Evolutionary conservation across 495 filamentous ascomycete species (phyloP).

Genomic region (Bacidia rubella): DNA sequence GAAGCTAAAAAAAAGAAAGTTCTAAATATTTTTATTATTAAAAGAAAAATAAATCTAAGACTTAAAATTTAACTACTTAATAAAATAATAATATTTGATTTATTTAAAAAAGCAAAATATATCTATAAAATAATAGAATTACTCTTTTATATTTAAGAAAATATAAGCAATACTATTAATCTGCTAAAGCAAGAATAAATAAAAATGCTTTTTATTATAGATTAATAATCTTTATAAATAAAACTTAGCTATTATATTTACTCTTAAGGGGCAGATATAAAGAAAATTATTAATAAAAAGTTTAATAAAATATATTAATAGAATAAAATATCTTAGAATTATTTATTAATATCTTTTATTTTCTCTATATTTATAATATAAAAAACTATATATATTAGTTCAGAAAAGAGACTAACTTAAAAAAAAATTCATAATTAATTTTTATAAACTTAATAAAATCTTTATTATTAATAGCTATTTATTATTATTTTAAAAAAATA

Average conservation of each 20-base stretch:
- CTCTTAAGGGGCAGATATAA: not conserved
- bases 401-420: not conserved
- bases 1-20: not conserved
- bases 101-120: not conserved
- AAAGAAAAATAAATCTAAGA: conserved; percentile 2
- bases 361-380: conserved; percentile 12
- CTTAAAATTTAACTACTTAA: not conserved
- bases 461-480: conserved; percentile 1
- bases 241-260: not conserved
- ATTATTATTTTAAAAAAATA: not conserved
- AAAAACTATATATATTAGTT: not conserved
- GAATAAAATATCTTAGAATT: conserved; percentile 1
- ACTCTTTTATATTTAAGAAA: not conserved
- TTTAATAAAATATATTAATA: conserved; percentile 13
- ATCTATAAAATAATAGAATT: not conserved
- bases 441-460: conserved; percentile 4
- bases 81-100: not conserved
- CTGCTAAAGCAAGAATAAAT: not conserved
- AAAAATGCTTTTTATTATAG: not conserved
- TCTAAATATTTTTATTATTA: not conserved
- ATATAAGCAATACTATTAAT: not conserved
- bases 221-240: not conserved
- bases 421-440: not conserved
- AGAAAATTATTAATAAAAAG: conserved; percentile 9
- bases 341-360: not conserved